A percentile compares a stretch with the other conserved stretches of the same genome.
Conservation (phyloP, 768 basidiomycete species). For the Xerocomus spinulosus region DNA sequence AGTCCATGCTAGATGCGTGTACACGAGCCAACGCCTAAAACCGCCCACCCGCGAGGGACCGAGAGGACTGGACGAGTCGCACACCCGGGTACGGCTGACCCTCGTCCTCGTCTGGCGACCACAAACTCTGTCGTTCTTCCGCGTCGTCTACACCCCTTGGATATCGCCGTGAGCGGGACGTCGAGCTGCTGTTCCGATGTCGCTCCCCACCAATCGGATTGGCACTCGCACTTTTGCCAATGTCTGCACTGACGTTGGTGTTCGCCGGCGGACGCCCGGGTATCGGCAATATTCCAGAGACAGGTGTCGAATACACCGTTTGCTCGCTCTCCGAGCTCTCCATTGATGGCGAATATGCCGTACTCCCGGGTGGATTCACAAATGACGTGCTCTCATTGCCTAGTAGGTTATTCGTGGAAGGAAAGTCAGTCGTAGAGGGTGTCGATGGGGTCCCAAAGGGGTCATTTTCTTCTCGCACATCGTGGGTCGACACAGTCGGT, state of each 20-base stretch:
- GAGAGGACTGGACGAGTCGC: constrained; percentile 35
- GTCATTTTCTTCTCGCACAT: too few species aligned
- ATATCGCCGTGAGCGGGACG: constrained; percentile 46
- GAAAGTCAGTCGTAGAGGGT: constrained; percentile 26
- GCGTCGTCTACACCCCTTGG: constrained; percentile 47
- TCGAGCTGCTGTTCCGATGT: constrained; percentile 35
- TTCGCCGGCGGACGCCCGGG: constrained; percentile 1
- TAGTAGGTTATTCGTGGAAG: constrained; percentile 18
- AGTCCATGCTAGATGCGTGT: background rate
- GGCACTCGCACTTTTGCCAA: background rate
- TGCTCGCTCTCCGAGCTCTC: constrained; percentile 15
- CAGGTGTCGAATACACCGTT: constrained; percentile 11
- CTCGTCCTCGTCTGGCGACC: constrained; percentile 31
- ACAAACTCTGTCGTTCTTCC: constrained; percentile 59
- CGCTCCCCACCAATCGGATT: constrained; percentile 7
- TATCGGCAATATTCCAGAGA: constrained; percentile 3
- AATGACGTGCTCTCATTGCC: constrained; percentile 1
- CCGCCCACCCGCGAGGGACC: constrained; percentile 8
- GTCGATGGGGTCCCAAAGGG: constrained; percentile 30
- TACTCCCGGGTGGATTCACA: background rate
- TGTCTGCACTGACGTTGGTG: background rate
- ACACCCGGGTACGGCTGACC: constrained; percentile 25
- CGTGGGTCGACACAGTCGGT: constrained; percentile 16
- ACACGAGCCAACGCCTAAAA: constrained; percentile 14
- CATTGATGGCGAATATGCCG: constrained; percentile 4